Evolutionary conservation across 768 basidiomycete genomes (phyloP).

Genomic region (Leccinum aurantiacum): DNA sequence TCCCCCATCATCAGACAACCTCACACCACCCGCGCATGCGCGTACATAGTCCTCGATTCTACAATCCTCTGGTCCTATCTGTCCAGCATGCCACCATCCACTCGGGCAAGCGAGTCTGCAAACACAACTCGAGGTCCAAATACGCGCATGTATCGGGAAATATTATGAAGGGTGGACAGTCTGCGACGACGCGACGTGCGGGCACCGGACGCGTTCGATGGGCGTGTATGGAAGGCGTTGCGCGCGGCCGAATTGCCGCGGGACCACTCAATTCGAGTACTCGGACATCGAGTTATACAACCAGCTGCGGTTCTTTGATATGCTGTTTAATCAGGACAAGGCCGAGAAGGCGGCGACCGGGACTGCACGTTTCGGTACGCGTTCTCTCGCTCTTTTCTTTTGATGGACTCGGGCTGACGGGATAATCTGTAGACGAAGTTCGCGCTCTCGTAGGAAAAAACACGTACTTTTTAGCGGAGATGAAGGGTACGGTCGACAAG

Average conservation of each 20-base stretch:
- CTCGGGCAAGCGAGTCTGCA: constrained; percentile 65
- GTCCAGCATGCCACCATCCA: constrained; percentile 60
- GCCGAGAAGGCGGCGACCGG: constrained; percentile 54
- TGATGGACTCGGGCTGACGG: neutral
- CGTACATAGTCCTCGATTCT: constrained; percentile 62
- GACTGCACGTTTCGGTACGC: constrained; percentile 41
- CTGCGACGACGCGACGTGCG: constrained; percentile 88
- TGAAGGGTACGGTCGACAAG: constrained; percentile 54
- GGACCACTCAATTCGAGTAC: constrained; percentile 52
- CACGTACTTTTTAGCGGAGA: constrained; percentile 41
- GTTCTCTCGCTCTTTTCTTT: neutral
- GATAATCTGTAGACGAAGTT: constrained; percentile 51
- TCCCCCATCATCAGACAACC: neutral
- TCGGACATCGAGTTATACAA: constrained; percentile 83
- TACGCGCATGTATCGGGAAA: constrained; percentile 68
- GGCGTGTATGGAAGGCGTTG: constrained; percentile 87
- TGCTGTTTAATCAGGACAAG: constrained; percentile 76
- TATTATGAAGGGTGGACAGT: constrained; percentile 91
- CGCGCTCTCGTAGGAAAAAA: constrained; percentile 51
- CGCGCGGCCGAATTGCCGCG: constrained; percentile 40
- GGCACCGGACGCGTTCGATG: constrained; percentile 88
- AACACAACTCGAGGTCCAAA: constrained; percentile 84
- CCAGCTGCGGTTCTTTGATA: constrained; percentile 82
- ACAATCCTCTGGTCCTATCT: constrained; percentile 61
- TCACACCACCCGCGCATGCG: neutral